phyloP scores from a whole-genome alignment of 352 stramenopile species.

The Phytophthora cryptogea region DNA sequence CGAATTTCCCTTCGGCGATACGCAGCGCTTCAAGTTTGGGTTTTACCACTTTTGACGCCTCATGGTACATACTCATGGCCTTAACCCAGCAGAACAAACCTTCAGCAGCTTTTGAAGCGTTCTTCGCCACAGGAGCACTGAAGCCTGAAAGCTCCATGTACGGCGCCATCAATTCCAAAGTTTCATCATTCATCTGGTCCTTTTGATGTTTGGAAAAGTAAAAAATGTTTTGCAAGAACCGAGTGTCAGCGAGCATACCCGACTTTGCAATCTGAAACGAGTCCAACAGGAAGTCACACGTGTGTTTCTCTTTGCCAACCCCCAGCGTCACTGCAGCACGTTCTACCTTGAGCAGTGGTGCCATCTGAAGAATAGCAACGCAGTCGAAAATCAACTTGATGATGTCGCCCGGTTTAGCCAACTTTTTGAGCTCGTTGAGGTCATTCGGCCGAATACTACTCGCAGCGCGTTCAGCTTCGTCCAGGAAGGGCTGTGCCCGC shows the following conservation, averaged over 20 bases:
- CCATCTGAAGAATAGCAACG: conserved; percentile 89
- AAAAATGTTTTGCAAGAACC: conserved; percentile 91
- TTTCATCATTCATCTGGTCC: conserved; percentile 94
- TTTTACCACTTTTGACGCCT: conserved; percentile 93
- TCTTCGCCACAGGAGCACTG: conserved; percentile 75
- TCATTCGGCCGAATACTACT: conserved; percentile 90
- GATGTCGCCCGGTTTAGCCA: conserved; percentile 89
- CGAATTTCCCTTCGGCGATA: conserved; percentile 86
- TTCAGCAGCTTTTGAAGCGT: conserved; percentile 90
- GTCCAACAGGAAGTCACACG: conserved; percentile 83
- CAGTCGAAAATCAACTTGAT: conserved; percentile 95
- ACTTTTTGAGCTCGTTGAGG: conserved; percentile 92
- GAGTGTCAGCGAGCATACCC: conserved; percentile 87
- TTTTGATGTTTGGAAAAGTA: conserved; percentile 92
- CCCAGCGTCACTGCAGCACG: conserved; percentile 61
- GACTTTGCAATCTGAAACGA: conserved; percentile 86
- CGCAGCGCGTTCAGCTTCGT: conserved; percentile 87
- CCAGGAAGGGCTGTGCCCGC: conserved; percentile 90
- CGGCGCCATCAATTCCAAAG: conserved; percentile 90
- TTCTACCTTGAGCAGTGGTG: conserved; percentile 76
- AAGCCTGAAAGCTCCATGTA: conserved; percentile 91
- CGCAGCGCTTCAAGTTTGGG: conserved; percentile 92
- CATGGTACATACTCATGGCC: conserved; percentile 93
- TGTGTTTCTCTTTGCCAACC: conserved; percentile 89
- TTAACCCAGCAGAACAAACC: conserved; percentile 91